Evolutionary conservation across 352 stramenopile species (phyloP).

Genomic region (Aphanomyces cochlioides): DNA sequence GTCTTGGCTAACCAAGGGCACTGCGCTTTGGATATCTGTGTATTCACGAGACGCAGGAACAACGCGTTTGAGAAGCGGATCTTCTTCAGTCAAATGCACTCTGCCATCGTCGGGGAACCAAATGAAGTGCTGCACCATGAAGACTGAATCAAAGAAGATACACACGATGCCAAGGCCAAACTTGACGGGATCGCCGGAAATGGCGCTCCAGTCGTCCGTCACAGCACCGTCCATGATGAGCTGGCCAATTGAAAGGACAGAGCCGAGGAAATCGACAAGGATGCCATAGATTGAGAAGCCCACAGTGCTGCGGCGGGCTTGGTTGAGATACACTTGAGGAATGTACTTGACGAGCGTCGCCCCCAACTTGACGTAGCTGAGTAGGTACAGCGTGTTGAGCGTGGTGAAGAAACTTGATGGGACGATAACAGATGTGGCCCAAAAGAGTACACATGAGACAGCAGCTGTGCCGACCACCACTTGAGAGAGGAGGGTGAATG

Average conservation of each 20-base stretch:
- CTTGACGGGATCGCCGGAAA: constrained; percentile 95
- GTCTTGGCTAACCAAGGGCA: too few species aligned
- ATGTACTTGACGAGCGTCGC: constrained; percentile 96
- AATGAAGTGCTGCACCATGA: constrained; percentile 96
- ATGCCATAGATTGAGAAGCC: constrained; percentile 98
- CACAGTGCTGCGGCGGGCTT: constrained; percentile 89
- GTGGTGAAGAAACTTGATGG: constrained; percentile 65
- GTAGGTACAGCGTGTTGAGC: constrained; percentile 90
- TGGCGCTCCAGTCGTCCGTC: constrained; percentile 91
- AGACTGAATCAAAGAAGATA: constrained; percentile 96
- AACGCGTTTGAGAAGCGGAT: constrained; percentile 1
- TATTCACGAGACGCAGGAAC: neutral
- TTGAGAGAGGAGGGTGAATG: constrained; percentile 38
- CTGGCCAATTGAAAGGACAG: constrained; percentile 89
- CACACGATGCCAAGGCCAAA: constrained; percentile 93
- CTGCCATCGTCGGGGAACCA: constrained; percentile 59
- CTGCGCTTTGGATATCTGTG: neutral
- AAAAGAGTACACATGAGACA: constrained; percentile 21
- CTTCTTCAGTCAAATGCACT: constrained; percentile 4
- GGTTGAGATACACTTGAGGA: constrained; percentile 95
- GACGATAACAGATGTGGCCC: neutral
- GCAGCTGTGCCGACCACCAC: neutral
- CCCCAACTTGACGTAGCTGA: constrained; percentile 94
- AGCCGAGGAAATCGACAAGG: constrained; percentile 93
- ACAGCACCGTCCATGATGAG: constrained; percentile 91